Evolutionary conservation across 176 grass and related monocot genomes (phyloP).

Genomic region (Poa annua): DNA sequence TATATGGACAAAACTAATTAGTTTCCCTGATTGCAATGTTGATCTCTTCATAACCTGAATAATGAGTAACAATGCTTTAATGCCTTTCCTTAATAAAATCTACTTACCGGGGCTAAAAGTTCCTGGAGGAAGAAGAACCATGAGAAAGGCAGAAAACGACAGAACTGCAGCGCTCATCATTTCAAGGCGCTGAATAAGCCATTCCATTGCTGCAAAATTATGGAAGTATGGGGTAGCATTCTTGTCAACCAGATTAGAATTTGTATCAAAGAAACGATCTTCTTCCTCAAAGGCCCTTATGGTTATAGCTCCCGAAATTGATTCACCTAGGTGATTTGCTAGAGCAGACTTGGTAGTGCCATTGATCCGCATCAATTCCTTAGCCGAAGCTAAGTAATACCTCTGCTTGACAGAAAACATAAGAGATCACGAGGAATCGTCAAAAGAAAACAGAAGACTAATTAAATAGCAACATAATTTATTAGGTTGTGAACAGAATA

Average conservation of each 20-base stretch:
- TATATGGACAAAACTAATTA: constrained; percentile 25
- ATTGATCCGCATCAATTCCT: constrained; percentile 97
- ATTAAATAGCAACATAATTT: constrained; percentile 26
- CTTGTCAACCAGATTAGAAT: constrained; percentile 76
- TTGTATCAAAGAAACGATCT: constrained; percentile 85
- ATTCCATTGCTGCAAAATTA: constrained; percentile 86
- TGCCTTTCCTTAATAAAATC: constrained; percentile 15
- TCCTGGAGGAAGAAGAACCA: constrained; percentile 79
- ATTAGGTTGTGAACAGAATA: constrained; percentile 14
- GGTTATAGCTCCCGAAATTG: constrained; percentile 77
- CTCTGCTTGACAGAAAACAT: constrained; percentile 54
- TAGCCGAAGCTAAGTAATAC: constrained; percentile 88
- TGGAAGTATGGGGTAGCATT: constrained; percentile 86
- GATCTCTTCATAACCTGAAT: constrained; percentile 22
- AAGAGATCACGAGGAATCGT: constrained; percentile 10
- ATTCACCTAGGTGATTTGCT: constrained; percentile 89
- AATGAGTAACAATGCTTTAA: not conserved
- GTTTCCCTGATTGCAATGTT: not conserved
- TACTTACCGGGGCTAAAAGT: constrained; percentile 79
- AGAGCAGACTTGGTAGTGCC: constrained; percentile 92
- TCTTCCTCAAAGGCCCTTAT: constrained; percentile 91
- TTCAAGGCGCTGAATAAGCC: constrained; percentile 90
- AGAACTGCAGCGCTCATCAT: constrained; percentile 76
- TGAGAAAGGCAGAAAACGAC: constrained; percentile 80
- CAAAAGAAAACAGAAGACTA: constrained; percentile 6